Conservation (phyloP, 768 basidiomycete genomes). For the Boletus tylopilopsis region DNA sequence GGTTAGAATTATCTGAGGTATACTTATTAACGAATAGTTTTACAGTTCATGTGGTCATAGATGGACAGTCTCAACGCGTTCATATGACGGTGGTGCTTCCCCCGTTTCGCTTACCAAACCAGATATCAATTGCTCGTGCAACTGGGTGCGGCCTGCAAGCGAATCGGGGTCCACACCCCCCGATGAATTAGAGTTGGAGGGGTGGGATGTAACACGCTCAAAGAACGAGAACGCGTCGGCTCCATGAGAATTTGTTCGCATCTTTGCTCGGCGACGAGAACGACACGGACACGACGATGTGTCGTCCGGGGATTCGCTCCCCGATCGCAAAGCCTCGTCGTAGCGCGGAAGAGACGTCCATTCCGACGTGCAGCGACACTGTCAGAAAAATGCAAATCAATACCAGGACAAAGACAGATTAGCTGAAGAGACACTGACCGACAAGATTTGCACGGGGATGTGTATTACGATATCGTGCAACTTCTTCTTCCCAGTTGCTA, state of each 20-base stretch:
- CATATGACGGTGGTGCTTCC: conserved; percentile 68
- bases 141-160: conserved; percentile 41
- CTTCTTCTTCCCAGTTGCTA: conserved; percentile 74
- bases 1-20: background rate
- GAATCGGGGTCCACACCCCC: conserved; percentile 23
- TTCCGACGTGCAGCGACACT: conserved; percentile 82
- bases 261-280: conserved; percentile 11
- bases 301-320: conserved; percentile 2
- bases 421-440: conserved; percentile 47
- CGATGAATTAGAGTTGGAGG: conserved; percentile 28
- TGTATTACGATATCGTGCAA: conserved; percentile 86
- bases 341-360: conserved; percentile 80
- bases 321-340: conserved; percentile 33
- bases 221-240: background rate
- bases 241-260: background rate
- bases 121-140: conserved; percentile 78
- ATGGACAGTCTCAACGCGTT: background rate
- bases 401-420: background rate
- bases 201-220: conserved; percentile 32
- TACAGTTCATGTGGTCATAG: background rate
- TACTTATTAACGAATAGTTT: background rate
- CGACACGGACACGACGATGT: conserved; percentile 43
- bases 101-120: conserved; percentile 81
- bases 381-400: background rate
- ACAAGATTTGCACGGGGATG: conserved; percentile 82